A percentile compares a stretch with the other conserved stretches of the same genome.
Evolutionary conservation across 2,329 filamentous ascomycete species (phyloP).

Genomic region (Neocatenulostroma microsporum): DNA sequence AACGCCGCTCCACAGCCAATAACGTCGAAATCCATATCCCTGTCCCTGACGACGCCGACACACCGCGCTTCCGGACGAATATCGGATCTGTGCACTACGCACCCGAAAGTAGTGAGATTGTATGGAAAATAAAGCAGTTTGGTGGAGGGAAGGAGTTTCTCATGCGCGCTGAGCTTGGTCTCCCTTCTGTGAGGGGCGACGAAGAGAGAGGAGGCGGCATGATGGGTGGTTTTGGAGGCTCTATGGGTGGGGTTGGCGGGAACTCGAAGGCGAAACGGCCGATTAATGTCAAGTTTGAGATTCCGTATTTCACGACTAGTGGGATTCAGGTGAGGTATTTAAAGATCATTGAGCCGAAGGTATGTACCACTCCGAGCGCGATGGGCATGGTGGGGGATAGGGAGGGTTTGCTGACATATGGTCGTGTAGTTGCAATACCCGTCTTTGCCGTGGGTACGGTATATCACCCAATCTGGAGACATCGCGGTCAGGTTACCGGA

Average conservation of each 20-base stretch:
- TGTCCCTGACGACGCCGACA: conserved; percentile 94
- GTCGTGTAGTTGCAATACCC: conserved; percentile 83
- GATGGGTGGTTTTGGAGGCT: conserved; percentile 94
- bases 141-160: conserved; percentile 95
- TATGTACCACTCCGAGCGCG: no score
- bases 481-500: conserved; percentile 95
- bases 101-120: conserved; percentile 92
- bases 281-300: conserved; percentile 99
- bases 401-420: background rate
- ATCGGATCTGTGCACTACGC: conserved; percentile 97
- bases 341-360: conserved; percentile 99
- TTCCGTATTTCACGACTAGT: conserved; percentile 99
- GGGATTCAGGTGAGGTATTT: conserved; percentile 97
- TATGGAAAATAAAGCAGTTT: conserved; percentile 99
- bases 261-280: conserved; percentile 88
- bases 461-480: conserved; percentile 96
- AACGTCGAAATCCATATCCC: conserved; percentile 98
- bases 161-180: conserved; percentile 91
- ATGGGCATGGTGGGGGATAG: no score
- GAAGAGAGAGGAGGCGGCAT: conserved; percentile 94
- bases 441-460: conserved; percentile 92
- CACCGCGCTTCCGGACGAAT: conserved; percentile 92
- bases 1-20: conserved; percentile 93
- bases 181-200: conserved; percentile 87
- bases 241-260: conserved; percentile 77